Conservation (phyloP, 495 filamentous ascomycete species). For the Arthonia radiata region DNA sequence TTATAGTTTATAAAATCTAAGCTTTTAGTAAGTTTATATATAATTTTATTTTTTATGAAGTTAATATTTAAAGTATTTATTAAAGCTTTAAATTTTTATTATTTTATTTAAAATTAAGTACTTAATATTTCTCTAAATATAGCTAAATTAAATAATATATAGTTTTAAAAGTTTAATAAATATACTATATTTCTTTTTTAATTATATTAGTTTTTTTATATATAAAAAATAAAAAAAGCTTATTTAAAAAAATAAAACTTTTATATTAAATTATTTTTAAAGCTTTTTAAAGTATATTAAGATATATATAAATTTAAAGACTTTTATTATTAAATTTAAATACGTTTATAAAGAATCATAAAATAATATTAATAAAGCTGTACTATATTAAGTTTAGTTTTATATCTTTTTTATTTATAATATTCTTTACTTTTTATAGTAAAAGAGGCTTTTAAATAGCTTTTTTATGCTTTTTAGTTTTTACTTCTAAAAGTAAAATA, state of each 20-base stretch:
- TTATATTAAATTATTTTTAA: no score
- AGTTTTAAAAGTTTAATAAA: not conserved
- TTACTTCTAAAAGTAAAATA: no score
- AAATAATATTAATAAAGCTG: slow-evolving; percentile 1
- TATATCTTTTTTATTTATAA: slow-evolving; percentile 1
- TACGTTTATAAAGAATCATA: slow-evolving; percentile 1
- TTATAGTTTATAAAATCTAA: not conserved
- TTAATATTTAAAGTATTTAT: no score
- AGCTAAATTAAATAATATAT: not conserved
- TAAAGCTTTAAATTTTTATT: not conserved
- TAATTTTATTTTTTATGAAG: slow-evolving; percentile 1
- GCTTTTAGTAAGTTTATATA: slow-evolving; percentile 1
- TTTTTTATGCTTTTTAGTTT: no score
- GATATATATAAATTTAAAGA: slow-evolving; percentile 1
- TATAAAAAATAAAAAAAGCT: slow-evolving; percentile 2
- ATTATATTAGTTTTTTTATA: slow-evolving; percentile 3
- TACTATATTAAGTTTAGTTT: slow-evolving; percentile 1
- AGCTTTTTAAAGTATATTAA: slow-evolving; percentile 3
- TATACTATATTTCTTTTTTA: not conserved
- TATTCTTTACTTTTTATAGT: slow-evolving; percentile 2
- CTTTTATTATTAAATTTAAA: slow-evolving; percentile 3
- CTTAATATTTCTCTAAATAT: not conserved
- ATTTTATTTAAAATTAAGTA: not conserved
- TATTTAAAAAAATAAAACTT: slow-evolving; percentile 3
- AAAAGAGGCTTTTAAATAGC: no score